Conservation (phyloP, 106 monocot genomes). For the Dendrobium officinale region DNA sequence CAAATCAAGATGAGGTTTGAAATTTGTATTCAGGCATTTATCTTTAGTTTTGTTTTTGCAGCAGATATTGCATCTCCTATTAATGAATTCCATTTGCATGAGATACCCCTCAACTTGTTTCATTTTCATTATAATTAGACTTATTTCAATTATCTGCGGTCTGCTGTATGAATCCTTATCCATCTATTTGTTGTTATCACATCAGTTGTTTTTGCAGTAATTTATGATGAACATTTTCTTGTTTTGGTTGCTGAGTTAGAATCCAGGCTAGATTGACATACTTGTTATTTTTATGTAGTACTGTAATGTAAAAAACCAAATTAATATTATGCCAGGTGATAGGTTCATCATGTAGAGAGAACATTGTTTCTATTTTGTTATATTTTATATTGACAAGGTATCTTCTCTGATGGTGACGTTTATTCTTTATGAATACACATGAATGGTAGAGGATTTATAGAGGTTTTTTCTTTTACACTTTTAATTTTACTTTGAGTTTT, state of each 20-base stretch:
- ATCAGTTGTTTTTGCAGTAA: background rate
- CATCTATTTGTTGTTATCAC: background rate
- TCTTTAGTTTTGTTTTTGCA: background rate
- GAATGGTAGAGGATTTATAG: background rate
- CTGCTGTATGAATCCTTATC: background rate
- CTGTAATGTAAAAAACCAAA: background rate
- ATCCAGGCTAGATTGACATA: background rate
- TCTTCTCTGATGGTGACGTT: background rate
- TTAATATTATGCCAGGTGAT: background rate
- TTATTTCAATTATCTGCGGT: background rate
- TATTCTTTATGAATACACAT: background rate
- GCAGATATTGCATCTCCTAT: background rate
- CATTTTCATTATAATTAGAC: background rate
- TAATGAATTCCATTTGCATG: background rate
- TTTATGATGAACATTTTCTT: background rate
- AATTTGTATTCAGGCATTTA: background rate
- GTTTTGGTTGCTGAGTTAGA: background rate
- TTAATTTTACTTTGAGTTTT: background rate
- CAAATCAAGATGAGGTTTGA: slow-evolving; percentile 86
- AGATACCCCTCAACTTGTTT: background rate
- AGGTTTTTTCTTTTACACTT: background rate
- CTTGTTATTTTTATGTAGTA: background rate
- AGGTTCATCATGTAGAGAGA: background rate
- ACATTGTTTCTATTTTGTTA: background rate
- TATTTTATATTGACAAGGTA: background rate